Evolutionary conservation across 2,329 filamentous ascomycete species (phyloP).

Genomic region (Penicillium fuscoglaucum): DNA sequence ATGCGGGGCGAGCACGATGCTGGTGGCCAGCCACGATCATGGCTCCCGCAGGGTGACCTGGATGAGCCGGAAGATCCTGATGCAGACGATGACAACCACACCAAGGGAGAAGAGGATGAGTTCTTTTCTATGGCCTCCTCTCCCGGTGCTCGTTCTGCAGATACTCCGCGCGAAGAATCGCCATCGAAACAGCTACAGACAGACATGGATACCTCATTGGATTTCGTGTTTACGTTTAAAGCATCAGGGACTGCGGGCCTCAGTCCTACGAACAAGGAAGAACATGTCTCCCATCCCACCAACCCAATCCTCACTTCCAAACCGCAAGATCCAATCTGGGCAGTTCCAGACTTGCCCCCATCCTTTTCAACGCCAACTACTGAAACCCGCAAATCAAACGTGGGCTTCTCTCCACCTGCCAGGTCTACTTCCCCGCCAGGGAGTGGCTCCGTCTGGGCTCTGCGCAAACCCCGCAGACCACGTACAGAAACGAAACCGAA

Average conservation of each 20-base stretch:
- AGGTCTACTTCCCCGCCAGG: slow-evolving; percentile 36
- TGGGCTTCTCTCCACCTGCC: slow-evolving; percentile 9
- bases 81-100: slow-evolving; percentile 5
- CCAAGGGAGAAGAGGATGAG: slow-evolving; percentile 8
- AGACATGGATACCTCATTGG: background rate
- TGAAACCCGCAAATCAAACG: slow-evolving; percentile 15
- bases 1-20: slow-evolving; percentile 60
- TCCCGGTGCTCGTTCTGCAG: background rate
- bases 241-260: slow-evolving; percentile 10
- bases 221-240: slow-evolving; percentile 10
- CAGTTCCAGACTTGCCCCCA: slow-evolving; percentile 22
- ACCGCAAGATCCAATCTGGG: slow-evolving; percentile 22
- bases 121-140: background rate
- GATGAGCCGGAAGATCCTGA: slow-evolving; percentile 10
- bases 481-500: slow-evolving; percentile 26
- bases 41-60: slow-evolving; percentile 23
- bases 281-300: background rate
- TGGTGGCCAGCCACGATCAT: slow-evolving; percentile 32
- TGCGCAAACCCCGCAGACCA: slow-evolving; percentile 29
- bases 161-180: background rate
- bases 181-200: background rate
- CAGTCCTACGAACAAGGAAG: slow-evolving; percentile 3
- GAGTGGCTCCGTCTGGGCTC: slow-evolving; percentile 41
- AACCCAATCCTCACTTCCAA: slow-evolving; percentile 6
- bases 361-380: slow-evolving; percentile 21